Percentiles rank a stretch among this genome's conserved stretches.
Evolutionary conservation across 2,329 filamentous ascomycete species (phyloP).

Genomic region (Curvularia sp.): DNA sequence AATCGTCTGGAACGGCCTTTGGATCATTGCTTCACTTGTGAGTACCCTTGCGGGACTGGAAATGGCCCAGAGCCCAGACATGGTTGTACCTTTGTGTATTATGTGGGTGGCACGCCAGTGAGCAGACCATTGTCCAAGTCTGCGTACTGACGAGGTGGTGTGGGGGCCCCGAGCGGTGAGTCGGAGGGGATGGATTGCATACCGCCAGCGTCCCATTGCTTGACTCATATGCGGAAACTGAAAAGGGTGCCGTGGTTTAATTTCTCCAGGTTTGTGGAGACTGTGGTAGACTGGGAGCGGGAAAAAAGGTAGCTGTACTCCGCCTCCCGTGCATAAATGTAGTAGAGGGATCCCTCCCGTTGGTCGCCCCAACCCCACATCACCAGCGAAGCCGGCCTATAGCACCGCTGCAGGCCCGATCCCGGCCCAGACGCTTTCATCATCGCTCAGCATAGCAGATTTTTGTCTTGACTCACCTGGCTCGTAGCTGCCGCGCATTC

Average conservation of each 20-base stretch:
- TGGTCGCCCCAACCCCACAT: conserved; percentile 23
- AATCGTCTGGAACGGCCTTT: neutral
- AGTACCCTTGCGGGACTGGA: neutral
- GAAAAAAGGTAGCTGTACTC: conserved; percentile 16
- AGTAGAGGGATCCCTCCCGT: conserved; percentile 7
- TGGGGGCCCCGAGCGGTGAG: conserved; percentile 4
- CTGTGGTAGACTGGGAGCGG: conserved; percentile 13
- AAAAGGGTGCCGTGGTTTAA: conserved; percentile 7
- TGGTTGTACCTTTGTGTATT: conserved; percentile 4
- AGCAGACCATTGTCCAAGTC: neutral
- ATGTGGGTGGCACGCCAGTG: conserved; percentile 5
- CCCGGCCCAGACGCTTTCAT: conserved; percentile 40
- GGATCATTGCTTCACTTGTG: conserved; percentile 1
- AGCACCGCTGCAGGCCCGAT: conserved; percentile 30
- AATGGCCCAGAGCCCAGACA: neutral
- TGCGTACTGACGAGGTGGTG: neutral
- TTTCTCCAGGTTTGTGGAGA: conserved; percentile 23
- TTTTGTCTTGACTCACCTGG: conserved; percentile 48
- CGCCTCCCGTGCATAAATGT: conserved; percentile 17
- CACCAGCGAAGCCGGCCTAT: conserved; percentile 12
- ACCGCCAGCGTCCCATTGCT: neutral
- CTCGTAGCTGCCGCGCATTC: conserved; percentile 28
- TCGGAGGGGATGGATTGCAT: conserved; percentile 7
- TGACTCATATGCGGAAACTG: conserved; percentile 2
- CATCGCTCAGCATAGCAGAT: conserved; percentile 38